Percentiles rank a stretch among this genome's conserved stretches.
Conservation (phyloP, 768 basidiomycete species). For the Collybia mongolica region DNA sequence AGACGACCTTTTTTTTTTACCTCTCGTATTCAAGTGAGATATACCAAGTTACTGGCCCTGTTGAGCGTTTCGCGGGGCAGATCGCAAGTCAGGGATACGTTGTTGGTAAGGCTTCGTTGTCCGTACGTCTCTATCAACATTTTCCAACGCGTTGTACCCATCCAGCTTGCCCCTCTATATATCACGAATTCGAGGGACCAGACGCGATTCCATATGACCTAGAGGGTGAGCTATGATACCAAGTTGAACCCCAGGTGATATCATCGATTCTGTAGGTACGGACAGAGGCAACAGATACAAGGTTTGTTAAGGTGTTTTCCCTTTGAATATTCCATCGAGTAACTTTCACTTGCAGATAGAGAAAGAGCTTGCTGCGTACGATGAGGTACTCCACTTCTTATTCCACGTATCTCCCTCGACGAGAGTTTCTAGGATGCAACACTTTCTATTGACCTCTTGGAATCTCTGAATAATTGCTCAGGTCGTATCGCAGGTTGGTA, state of each 20-base stretch:
- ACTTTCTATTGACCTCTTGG: conserved; percentile 73
- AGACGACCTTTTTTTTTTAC: background rate
- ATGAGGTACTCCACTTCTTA: conserved; percentile 55
- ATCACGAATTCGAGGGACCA: conserved; percentile 91
- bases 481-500: conserved; percentile 80
- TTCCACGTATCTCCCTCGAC: background rate
- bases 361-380: conserved; percentile 84
- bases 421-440: conserved; percentile 62
- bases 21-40: conserved; percentile 70
- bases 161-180: conserved; percentile 78
- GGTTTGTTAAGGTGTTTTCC: conserved; percentile 31
- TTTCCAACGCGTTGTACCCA: background rate
- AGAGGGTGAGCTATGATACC: conserved; percentile 50
- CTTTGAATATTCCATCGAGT: background rate
- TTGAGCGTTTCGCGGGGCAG: conserved; percentile 88
- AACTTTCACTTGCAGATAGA: conserved; percentile 57
- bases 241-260: background rate
- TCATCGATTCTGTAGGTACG: conserved; percentile 48
- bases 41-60: conserved; percentile 95
- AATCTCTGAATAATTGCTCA: conserved; percentile 77
- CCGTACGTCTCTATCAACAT: background rate
- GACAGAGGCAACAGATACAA: conserved; percentile 94
- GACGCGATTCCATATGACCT: conserved; percentile 87
- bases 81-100: conserved; percentile 87
- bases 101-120: conserved; percentile 57